Evolutionary conservation across 2,329 filamentous ascomycete species (phyloP).

Genomic region (Conoideocrella luteorostrata): DNA sequence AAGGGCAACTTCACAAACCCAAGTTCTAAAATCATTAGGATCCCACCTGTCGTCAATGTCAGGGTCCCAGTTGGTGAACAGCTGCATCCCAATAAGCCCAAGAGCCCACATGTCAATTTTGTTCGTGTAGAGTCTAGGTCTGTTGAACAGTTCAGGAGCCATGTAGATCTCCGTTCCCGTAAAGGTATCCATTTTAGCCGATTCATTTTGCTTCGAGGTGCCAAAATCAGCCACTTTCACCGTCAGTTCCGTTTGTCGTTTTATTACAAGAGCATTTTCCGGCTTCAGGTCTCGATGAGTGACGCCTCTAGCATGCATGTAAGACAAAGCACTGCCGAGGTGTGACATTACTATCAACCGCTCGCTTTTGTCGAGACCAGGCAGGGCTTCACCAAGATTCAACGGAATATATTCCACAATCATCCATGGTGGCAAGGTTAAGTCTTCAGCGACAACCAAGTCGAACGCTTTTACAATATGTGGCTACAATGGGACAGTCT

Average conservation of each 20-base stretch:
- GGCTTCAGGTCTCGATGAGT: slow-evolving; percentile 4
- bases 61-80: slow-evolving; percentile 8
- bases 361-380: background rate
- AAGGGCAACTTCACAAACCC: slow-evolving; percentile 3
- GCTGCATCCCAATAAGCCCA: slow-evolving; percentile 5
- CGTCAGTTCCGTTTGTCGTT: background rate
- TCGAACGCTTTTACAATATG: slow-evolving; percentile 9
- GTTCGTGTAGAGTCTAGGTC: slow-evolving; percentile 5
- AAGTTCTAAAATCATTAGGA: background rate
- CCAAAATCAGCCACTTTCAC: slow-evolving; percentile 8
- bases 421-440: slow-evolving; percentile 8
- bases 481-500: too few relatives aligned
- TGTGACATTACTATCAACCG: slow-evolving; percentile 4
- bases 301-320: slow-evolving; percentile 6
- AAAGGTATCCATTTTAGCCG: slow-evolving; percentile 6
- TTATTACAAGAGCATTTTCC: slow-evolving; percentile 5
- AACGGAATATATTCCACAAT: slow-evolving; percentile 10
- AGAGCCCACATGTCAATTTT: slow-evolving; percentile 10
- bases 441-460: slow-evolving; percentile 7
- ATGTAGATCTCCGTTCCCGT: slow-evolving; percentile 9
- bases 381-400: slow-evolving; percentile 5
- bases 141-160: slow-evolving; percentile 8
- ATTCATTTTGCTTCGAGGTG: slow-evolving; percentile 5
- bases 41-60: background rate
- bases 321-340: slow-evolving; percentile 4